Conservation (phyloP, 2,329 filamentous ascomycete genomes). For the Fusarium compactum region DNA sequence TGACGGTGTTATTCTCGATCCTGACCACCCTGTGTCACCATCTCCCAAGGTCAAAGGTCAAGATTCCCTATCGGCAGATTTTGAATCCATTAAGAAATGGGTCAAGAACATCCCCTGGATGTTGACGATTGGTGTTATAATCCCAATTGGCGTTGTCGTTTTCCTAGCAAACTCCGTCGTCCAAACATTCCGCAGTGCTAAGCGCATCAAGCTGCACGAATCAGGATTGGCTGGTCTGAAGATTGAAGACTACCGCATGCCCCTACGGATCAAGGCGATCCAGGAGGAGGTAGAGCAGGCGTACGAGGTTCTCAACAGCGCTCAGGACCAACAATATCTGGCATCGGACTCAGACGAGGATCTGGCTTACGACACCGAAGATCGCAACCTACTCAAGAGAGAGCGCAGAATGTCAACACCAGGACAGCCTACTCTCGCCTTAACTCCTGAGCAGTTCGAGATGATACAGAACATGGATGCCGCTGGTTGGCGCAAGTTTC, state of each 20-base stretch:
- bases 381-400: constrained; percentile 56
- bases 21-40: constrained; percentile 68
- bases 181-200: constrained; percentile 79
- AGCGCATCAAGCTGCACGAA: constrained; percentile 82
- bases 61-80: constrained; percentile 50
- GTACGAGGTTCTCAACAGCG: constrained; percentile 78
- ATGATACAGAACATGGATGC: constrained; percentile 84
- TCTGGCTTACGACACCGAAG: constrained; percentile 51
- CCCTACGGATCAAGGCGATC: constrained; percentile 80
- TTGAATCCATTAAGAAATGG: constrained; percentile 50
- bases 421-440: constrained; percentile 77
- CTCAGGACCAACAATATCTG: constrained; percentile 79
- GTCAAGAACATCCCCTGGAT: constrained; percentile 71
- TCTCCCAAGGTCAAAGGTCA: constrained; percentile 52
- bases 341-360: constrained; percentile 62
- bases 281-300: constrained; percentile 81
- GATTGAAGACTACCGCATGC: constrained; percentile 78
- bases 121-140: constrained; percentile 73
- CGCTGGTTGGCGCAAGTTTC: constrained; percentile 73
- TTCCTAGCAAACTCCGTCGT: constrained; percentile 82
- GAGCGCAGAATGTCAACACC: constrained; percentile 58
- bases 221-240: constrained; percentile 75
- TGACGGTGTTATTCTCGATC: constrained; percentile 80
- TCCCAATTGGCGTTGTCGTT: constrained; percentile 77
- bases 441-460: constrained; percentile 83